Percentiles rank a stretch among this genome's conserved stretches.
These are phyloP conservation scores for Fragaria nilgerrensis DNA, from an alignment of 306 rosid genomes.

Conservation along the genomic window DNA sequence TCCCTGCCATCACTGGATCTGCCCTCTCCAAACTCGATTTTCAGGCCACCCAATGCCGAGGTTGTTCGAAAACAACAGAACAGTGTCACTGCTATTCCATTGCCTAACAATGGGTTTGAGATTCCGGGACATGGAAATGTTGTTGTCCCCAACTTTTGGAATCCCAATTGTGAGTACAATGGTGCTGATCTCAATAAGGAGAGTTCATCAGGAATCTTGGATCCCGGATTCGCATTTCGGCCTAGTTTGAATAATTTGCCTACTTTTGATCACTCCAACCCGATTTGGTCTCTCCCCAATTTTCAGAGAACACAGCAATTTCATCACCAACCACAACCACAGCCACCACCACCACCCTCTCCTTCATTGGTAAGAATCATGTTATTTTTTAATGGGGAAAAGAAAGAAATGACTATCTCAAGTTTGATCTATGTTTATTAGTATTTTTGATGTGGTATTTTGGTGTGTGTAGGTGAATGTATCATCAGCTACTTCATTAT, in stretches of 20 bases:
- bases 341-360: constrained; percentile 3
- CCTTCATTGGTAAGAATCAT: constrained; percentile 47
- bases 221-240: constrained; percentile 43
- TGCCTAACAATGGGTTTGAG: constrained; percentile 39
- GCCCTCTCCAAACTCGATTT: constrained; percentile 30
- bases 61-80: constrained; percentile 19
- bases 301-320: constrained; percentile 45
- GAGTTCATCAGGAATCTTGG: constrained; percentile 23
- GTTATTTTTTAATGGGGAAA: background rate
- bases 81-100: constrained; percentile 21
- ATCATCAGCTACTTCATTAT: constrained; percentile 43
- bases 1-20: constrained; percentile 34
- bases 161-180: constrained; percentile 31
- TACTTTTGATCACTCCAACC: constrained; percentile 33
- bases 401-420: background rate
- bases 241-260: constrained; percentile 35
- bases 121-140: constrained; percentile 28
- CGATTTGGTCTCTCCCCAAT: constrained; percentile 38
- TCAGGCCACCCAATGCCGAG: constrained; percentile 34
- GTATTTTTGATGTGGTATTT: constrained; percentile 2
- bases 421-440: constrained; percentile 5
- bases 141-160: constrained; percentile 38
- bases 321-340: constrained; percentile 27
- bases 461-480: constrained; percentile 56
- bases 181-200: constrained; percentile 33